phyloP scores from a whole-genome alignment of 2,329 filamentous ascomycete genomes.

The Byssochlamys sp. region DNA sequence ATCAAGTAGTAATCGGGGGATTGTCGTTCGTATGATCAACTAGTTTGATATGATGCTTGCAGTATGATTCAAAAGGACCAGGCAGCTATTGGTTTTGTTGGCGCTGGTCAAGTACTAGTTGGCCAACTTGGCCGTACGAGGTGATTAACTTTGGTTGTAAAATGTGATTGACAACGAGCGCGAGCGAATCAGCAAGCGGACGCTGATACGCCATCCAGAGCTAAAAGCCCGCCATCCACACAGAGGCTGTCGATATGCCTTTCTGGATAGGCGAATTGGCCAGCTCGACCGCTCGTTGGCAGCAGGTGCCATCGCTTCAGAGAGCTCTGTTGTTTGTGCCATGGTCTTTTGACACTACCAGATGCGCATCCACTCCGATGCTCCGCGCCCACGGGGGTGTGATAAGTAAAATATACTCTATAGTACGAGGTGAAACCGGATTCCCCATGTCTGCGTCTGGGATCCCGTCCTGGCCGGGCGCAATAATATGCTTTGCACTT shows the following conservation, averaged over 20 bases:
- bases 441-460: neutral
- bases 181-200: neutral
- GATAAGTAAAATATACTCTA: neutral
- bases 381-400: neutral
- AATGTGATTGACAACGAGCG: neutral
- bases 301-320: neutral
- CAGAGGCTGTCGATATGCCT: neutral
- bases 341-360: neutral
- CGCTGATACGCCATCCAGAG: neutral
- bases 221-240: conserved; percentile 1
- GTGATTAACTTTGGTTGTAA: neutral
- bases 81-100: neutral
- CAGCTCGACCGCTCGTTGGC: neutral
- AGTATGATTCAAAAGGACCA: neutral
- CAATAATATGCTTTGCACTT: neutral
- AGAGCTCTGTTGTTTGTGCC: neutral
- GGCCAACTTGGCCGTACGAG: neutral
- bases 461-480: neutral
- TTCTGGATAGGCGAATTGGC: neutral
- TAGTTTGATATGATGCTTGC: neutral
- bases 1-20: conserved; percentile 6
- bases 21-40: conserved; percentile 2
- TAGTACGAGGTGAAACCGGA: neutral
- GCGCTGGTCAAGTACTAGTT: neutral
- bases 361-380: neutral